Evolutionary conservation across 2,329 filamentous ascomycete genomes (phyloP).

Genomic region (Keithomyces neogunnii): DNA sequence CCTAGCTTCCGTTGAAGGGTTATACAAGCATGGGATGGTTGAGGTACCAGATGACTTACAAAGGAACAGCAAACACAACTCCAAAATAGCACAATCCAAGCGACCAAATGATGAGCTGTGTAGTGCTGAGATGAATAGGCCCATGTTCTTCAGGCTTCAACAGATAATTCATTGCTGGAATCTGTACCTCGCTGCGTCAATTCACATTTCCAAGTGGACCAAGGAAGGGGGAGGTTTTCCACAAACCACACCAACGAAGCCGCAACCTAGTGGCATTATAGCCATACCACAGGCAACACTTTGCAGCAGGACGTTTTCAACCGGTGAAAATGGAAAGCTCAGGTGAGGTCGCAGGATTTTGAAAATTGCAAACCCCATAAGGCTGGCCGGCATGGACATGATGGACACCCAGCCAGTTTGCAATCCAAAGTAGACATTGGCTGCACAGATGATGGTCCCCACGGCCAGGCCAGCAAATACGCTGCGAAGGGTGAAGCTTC

Average conservation of each 20-base stretch:
- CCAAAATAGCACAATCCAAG: slow-evolving; percentile 93
- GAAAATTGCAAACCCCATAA: slow-evolving; percentile 94
- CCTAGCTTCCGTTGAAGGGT: background rate
- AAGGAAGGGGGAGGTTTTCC: background rate
- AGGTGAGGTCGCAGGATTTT: slow-evolving; percentile 66
- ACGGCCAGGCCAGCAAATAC: slow-evolving; percentile 73
- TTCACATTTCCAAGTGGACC: background rate
- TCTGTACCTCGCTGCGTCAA: slow-evolving; percentile 25
- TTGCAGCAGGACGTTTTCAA: slow-evolving; percentile 95
- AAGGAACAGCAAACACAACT: slow-evolving; percentile 88
- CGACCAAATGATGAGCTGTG: slow-evolving; percentile 82
- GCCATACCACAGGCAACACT: slow-evolving; percentile 92
- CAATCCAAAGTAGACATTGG: slow-evolving; percentile 98
- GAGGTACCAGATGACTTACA: slow-evolving; percentile 35
- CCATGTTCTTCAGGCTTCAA: slow-evolving; percentile 70
- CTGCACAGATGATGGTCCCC: slow-evolving; percentile 87
- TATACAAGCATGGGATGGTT: background rate
- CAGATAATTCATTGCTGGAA: slow-evolving; percentile 86
- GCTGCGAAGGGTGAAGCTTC: slow-evolving; percentile 79
- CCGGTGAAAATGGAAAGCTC: slow-evolving; percentile 75
- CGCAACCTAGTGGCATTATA: slow-evolving; percentile 92
- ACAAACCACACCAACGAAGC: slow-evolving; percentile 78
- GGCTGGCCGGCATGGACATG: slow-evolving; percentile 93
- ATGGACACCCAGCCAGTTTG: slow-evolving; percentile 69
- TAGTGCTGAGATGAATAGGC: slow-evolving; percentile 61